Evolutionary conservation across 2,329 filamentous ascomycete genomes (phyloP).

Genomic region (Pezizomycotina sp.): DNA sequence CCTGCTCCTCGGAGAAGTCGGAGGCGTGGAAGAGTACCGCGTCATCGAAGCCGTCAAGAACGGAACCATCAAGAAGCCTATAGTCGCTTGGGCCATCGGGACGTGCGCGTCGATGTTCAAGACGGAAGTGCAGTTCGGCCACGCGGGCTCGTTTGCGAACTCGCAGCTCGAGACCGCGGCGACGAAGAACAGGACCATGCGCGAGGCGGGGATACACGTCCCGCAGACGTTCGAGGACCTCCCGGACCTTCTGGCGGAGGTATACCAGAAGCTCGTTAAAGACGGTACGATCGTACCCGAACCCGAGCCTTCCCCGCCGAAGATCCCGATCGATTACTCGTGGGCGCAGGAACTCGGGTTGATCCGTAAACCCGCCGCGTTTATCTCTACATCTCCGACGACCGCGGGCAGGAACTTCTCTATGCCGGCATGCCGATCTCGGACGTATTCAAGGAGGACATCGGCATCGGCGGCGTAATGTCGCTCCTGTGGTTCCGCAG

Average conservation of each 20-base stretch:
- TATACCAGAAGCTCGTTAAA: conserved; percentile 80
- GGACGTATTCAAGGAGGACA: conserved; percentile 98
- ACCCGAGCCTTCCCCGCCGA: conserved; percentile 80
- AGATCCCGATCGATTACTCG: conserved; percentile 99
- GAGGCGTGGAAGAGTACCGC: conserved; percentile 98
- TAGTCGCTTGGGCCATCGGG: conserved; percentile 97
- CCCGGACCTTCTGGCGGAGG: conserved; percentile 54
- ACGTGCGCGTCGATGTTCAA: conserved; percentile 99
- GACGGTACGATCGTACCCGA: conserved; percentile 71
- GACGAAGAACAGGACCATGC: conserved; percentile 94
- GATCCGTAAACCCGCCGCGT: conserved; percentile 97
- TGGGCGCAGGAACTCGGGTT: conserved; percentile 99
- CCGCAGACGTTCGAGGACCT: conserved; percentile 96
- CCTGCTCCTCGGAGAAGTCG: conserved; percentile 87
- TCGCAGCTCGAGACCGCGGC: conserved; percentile 95
- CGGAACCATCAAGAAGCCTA: conserved; percentile 90
- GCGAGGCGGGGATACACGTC: conserved; percentile 82
- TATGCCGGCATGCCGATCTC: conserved; percentile 99
- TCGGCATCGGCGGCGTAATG: conserved; percentile 99
- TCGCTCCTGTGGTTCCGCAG: conserved; percentile 98
- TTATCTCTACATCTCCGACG: conserved; percentile 99
- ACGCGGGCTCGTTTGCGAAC: conserved; percentile 97
- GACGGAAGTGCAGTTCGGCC: conserved; percentile 98
- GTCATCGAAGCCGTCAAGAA: conserved; percentile 96
- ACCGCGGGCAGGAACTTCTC: conserved; percentile 96